Evolutionary conservation across 2,329 filamentous ascomycete genomes (phyloP), one percentile per base, ranked within the genome.

Genomic region (Pseudogymnoascus sp.): DNA sequence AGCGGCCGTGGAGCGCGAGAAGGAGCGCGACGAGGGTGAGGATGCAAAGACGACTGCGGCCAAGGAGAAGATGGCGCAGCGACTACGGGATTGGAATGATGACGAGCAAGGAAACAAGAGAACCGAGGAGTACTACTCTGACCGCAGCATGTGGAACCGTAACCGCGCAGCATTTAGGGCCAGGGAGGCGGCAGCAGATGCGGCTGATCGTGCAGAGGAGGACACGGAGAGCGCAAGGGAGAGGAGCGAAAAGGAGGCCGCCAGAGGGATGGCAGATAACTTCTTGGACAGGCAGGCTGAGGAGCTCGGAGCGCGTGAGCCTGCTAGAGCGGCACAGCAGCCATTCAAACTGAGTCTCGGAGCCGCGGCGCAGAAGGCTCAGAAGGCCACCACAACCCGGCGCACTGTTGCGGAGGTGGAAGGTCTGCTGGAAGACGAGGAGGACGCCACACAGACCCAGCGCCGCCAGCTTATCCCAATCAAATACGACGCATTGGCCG

Each of bases 351-450:
- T 98, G 63, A 96, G 92, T 1, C 87, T 98, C 26, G 93, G 93
- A 62, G 91, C 91, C 0, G 91, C 93, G 0, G 90, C 91, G 0
- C 91, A 96, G 74, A 91, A 85, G 71, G 82, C 82, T 14, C 82
- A 82, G 62, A 77, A 84, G 62, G 77, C 78, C 0, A 81, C 81
- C 12, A 78, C 84, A 0, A 81, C 84, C 64, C 84, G 90, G 65
- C 89, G 92, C 65, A 96, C 91, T 0, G 88, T 96, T 66, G 92
- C 92, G 63, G 95, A 99, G 73, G 91, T 99, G 62, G 95, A 98
- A 79, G 91, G 91, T 33, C 81, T 99, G 0, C 81, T 99, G 67
- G 95, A 98, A 77, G 93, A 98, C 75, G 95, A 98, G 75, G 95
- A 98, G 72, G 90, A 95, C 66, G 79, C 80, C n/a, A 84, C 89